Base-by-base conservation (phyloP, 139 green algal species). In the Micractinium conductrix region DNA sequence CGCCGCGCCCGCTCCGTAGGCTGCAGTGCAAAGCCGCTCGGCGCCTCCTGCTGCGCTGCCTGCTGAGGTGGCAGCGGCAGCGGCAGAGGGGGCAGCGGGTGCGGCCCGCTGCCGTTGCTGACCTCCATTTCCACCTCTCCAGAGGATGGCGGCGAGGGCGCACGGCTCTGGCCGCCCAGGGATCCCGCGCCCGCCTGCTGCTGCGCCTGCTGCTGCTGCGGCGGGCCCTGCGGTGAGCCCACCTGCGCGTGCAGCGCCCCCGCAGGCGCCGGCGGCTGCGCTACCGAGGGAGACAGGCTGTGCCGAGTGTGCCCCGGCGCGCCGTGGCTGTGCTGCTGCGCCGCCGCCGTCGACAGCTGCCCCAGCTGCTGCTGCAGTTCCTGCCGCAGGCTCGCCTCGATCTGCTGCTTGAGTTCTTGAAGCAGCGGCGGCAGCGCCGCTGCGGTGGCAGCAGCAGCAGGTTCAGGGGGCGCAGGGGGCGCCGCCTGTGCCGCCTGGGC, bases 311-410 rank as follows among this genome's bases (percentile, higher is more conserved):
- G 65, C 65, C 19, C 33, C 65, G 14, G 33, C 65, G n/a, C n/a
- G n/a, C n/a, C n/a, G n/a, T 44, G 65, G 33, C 65, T 44, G 21
- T 48, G 68, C 68, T 74, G 72, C 68, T 48, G 38, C n/a, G 45
- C 30, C 72, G 43, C 30, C 30, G 44, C 48, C 17, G 72, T 30
- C 8, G 72, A 62, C 44, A 79, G 72, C 10, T 43, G 58, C 9
- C 40, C 33, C 35, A 70, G 74, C 22, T 81, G 74, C 26, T 50
- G 50, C 74, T 70, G 50, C 48, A 81, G 55, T 58, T 82, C 76
- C 4, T 7, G 24, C 1, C 76, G 76, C 24, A 82, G 37, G 58
- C 76, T 73, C 2, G 76, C 37, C 40, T 73, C 76, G 1, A 82
- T 40, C 38, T 82, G 55, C 38, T 82, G 76, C 37, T n/a, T 71